Percentiles rank a stretch among this genome's conserved stretches.
phyloP scores from a whole-genome alignment of 2,329 filamentous ascomycete genomes.

The Pseudocercospora cruenta region DNA sequence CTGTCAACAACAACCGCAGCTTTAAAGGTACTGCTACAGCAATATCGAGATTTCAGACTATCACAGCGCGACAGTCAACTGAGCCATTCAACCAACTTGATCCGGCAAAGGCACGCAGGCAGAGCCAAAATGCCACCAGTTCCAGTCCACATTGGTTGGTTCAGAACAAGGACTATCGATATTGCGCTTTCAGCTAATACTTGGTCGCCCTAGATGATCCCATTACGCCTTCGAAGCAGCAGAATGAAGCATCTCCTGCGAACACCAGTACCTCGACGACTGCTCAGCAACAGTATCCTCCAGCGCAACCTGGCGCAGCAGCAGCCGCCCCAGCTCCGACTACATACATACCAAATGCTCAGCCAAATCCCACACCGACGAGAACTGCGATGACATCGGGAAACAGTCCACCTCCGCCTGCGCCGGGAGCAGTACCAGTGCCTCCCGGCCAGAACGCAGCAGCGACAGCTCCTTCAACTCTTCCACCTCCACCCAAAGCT shows the following conservation, averaged over 20 bases:
- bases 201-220: constrained; percentile 41
- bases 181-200: not conserved
- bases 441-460: constrained; percentile 36
- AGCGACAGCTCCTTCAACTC: constrained; percentile 30
- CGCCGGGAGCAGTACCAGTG: constrained; percentile 47
- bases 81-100: not conserved
- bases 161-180: not conserved
- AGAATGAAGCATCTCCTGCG: constrained; percentile 24
- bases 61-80: not conserved
- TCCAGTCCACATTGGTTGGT: constrained; percentile 44
- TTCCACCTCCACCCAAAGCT: constrained; percentile 48
- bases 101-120: not conserved
- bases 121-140: constrained; percentile 49
- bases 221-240: constrained; percentile 46
- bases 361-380: constrained; percentile 33
- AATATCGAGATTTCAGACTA: not conserved
- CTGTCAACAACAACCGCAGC: not conserved
- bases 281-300: constrained; percentile 33
- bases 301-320: constrained; percentile 36
- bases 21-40: not conserved
- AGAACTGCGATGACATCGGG: constrained; percentile 24
- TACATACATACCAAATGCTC: constrained; percentile 28
- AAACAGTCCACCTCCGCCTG: constrained; percentile 44
- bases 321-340: constrained; percentile 38
- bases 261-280: constrained; percentile 30